A percentile compares a stretch with the other conserved stretches of the same genome.
These are phyloP conservation scores for Phytophthora sansomeana DNA, from an alignment of 352 stramenopile species.

Conservation along the genomic window DNA sequence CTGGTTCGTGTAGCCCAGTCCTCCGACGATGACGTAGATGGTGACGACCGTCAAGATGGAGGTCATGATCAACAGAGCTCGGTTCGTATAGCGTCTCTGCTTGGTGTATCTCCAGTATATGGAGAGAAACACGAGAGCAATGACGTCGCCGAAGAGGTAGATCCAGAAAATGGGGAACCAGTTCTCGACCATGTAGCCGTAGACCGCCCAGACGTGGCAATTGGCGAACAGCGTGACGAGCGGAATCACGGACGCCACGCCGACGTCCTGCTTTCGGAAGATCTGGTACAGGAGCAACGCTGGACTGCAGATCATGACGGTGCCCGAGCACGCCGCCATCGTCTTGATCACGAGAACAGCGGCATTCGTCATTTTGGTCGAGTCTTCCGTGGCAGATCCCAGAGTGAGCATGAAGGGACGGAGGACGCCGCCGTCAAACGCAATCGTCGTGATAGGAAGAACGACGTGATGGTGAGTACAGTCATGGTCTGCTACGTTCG, in stretches of 20 bases:
- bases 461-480: slow-evolving; percentile 21
- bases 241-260: slow-evolving; percentile 59
- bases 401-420: slow-evolving; percentile 34
- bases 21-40: slow-evolving; percentile 45
- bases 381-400: slow-evolving; percentile 10
- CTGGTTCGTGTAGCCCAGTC: slow-evolving; percentile 38
- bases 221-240: slow-evolving; percentile 58
- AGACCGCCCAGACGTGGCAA: slow-evolving; percentile 48
- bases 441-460: slow-evolving; percentile 35
- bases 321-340: slow-evolving; percentile 41
- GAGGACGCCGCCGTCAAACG: neutral
- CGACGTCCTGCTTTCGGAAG: slow-evolving; percentile 45
- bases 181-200: slow-evolving; percentile 45
- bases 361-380: slow-evolving; percentile 29
- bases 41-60: slow-evolving; percentile 31
- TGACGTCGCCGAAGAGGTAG: slow-evolving; percentile 42
- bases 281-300: slow-evolving; percentile 44
- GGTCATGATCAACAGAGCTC: slow-evolving; percentile 20
- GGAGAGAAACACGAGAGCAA: slow-evolving; percentile 35
- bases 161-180: slow-evolving; percentile 57
- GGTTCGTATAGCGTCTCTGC: slow-evolving; percentile 32
- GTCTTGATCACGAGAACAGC: slow-evolving; percentile 39
- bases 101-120: slow-evolving; percentile 42
- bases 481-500: neutral
- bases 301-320: slow-evolving; percentile 56